Evolutionary conservation across 2,329 filamentous ascomycete species (phyloP).

Genomic region (Keithomyces neogunnii): DNA sequence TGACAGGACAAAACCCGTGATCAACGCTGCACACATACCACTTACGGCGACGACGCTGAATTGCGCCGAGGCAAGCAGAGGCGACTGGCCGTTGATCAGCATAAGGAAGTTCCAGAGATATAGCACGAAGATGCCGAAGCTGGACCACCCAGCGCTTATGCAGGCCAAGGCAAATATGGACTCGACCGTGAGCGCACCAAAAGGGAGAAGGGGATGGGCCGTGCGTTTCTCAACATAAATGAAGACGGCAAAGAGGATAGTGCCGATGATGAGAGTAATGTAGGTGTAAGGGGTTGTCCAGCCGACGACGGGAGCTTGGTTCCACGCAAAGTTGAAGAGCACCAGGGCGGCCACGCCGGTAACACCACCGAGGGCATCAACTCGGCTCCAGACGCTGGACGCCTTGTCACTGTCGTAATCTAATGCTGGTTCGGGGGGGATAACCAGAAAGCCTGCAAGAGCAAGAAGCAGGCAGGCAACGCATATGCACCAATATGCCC

Average conservation of each 20-base stretch:
- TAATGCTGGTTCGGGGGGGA: conserved; percentile 15
- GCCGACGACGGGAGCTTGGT: conserved; percentile 47
- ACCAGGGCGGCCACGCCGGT: conserved; percentile 43
- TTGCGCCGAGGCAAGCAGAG: conserved; percentile 31
- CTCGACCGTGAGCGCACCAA: not conserved
- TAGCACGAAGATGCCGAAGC: conserved; percentile 39
- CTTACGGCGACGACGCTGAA: not conserved
- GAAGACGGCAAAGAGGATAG: conserved; percentile 43
- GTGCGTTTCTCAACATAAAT: conserved; percentile 38
- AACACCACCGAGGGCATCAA: conserved; percentile 26
- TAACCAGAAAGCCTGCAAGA: conserved; percentile 16
- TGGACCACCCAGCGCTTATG: conserved; percentile 39
- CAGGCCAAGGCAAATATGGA: conserved; percentile 39
- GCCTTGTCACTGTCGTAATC: not conserved
- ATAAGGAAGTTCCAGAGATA: conserved; percentile 38
- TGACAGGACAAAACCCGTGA: not conserved
- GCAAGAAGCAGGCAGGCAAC: conserved; percentile 19
- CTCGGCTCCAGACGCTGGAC: conserved; percentile 10
- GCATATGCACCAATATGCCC: conserved; percentile 31
- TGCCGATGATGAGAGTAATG: conserved; percentile 43
- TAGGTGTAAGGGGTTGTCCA: conserved; percentile 47
- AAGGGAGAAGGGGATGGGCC: not conserved
- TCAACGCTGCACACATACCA: not conserved
- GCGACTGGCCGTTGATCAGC: conserved; percentile 26
- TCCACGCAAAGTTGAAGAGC: conserved; percentile 55